Base-by-base conservation (phyloP, 768 basidiomycete genomes). In the Butyriboletus loyo region DNA sequence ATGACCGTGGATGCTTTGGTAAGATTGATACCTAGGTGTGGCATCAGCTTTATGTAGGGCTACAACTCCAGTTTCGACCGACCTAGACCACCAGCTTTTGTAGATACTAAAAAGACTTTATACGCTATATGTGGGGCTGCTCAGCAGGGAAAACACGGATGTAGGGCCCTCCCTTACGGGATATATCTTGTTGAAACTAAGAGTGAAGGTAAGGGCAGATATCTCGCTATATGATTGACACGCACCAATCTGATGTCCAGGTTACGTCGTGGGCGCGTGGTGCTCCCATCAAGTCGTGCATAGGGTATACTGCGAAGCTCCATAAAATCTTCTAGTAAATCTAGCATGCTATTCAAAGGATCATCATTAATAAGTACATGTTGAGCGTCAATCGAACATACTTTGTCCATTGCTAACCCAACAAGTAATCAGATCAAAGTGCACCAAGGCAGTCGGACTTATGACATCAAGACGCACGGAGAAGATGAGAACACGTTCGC, bases 1-100 rank as follows among this genome's bases (percentile, higher is more conserved):
- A 91, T 84, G 56, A 89, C 87, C 4, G 83, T 85, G 41, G 87
- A 81, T 5, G 90, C 90, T 53, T 80, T 90, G 49, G 90, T 90
- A 45, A 92, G 76, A 62, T 92, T 92, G 71, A 92, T 89, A 44
- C 89, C 89, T 73, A 32, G 35, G 63, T 58, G 40, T 27, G 9
- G 56, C 59, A 37, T 73, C 49, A 56, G 66, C 53, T 4, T 61
- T 8, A 15, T 22, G 22, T 40, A 17, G 19, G n/a, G 37, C 15
- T 11, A 19, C 27, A 42, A n/a, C 6, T 4, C 24, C 6, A 44
- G 6, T 22, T 25, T 27, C 4, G 19, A 63, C 69, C 46, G 58
- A 79, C 86, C 86, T 28, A 88, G 74, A 45, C 86, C 86, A 47
- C 86, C 87, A 15, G 87, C 87, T 57, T 79, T 79, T 0, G 87